A percentile compares a stretch with the other conserved stretches of the same genome.
phyloP scores from a whole-genome alignment of 768 basidiomycete genomes.

The Naganishia antarctica region DNA sequence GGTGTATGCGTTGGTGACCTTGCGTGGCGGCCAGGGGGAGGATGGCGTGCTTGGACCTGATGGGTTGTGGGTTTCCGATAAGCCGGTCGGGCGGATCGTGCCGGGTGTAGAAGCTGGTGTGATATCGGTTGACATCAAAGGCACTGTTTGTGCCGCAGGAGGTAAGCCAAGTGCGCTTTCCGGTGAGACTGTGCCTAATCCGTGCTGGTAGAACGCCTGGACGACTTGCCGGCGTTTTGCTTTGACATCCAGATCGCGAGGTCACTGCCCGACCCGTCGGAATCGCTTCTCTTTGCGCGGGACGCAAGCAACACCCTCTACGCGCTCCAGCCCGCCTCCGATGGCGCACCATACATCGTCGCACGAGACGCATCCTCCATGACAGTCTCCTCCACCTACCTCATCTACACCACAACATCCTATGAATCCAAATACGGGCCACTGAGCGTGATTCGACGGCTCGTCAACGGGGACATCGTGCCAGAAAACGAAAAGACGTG shows the following conservation, averaged over 20 bases:
- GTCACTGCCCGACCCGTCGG: not conserved
- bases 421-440: slow-evolving; percentile 77
- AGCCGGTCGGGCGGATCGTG: slow-evolving; percentile 4
- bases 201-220: slow-evolving; percentile 7
- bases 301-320: slow-evolving; percentile 64
- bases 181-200: too few relatives aligned
- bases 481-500: slow-evolving; percentile 50
- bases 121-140: not conserved
- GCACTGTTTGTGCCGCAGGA: not conserved
- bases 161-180: not conserved
- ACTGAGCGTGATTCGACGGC: slow-evolving; percentile 42
- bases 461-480: slow-evolving; percentile 39
- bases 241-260: slow-evolving; percentile 23
- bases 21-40: not conserved
- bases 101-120: not conserved
- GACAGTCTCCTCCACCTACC: slow-evolving; percentile 62
- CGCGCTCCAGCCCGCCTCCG: slow-evolving; percentile 36
- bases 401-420: slow-evolving; percentile 76
- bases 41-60: slow-evolving; percentile 29
- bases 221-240: slow-evolving; percentile 27
- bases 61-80: slow-evolving; percentile 14
- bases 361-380: slow-evolving; percentile 60
- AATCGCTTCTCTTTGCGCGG: slow-evolving; percentile 61
- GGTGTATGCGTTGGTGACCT: slow-evolving; percentile 18
- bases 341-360: slow-evolving; percentile 27